Evolutionary conservation across 2,329 filamentous ascomycete genomes (phyloP).

Genomic region (Alternaria burnsii): DNA sequence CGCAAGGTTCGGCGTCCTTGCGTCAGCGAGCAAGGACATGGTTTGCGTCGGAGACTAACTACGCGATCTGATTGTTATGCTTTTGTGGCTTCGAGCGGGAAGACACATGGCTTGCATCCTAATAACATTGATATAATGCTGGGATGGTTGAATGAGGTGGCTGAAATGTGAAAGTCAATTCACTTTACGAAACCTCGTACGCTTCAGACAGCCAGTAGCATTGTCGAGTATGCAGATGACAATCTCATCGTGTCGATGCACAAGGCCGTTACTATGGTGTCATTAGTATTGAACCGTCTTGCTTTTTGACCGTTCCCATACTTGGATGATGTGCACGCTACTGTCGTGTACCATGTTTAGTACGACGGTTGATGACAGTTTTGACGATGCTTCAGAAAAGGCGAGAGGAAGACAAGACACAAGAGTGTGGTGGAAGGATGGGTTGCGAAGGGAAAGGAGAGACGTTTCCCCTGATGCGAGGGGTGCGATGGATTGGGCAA

Average conservation of each 20-base stretch:
- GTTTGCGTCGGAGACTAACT: not conserved
- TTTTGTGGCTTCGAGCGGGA: not conserved
- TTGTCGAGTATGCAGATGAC: not conserved
- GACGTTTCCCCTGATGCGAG: not conserved
- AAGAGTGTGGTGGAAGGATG: not conserved
- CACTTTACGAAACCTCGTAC: not conserved
- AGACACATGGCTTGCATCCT: not conserved
- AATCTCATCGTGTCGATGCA: not conserved
- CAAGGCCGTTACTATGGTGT: not conserved
- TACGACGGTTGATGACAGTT: not conserved
- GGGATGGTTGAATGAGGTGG: not conserved
- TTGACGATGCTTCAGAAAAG: not conserved
- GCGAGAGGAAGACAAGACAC: not conserved
- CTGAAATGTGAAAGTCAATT: not conserved
- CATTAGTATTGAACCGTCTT: not conserved
- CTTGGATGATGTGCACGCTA: not conserved
- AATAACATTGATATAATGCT: not conserved
- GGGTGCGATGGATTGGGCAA: conserved; percentile 11
- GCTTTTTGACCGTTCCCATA: not conserved
- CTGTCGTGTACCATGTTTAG: not conserved
- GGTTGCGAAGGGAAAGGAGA: conserved; percentile 5
- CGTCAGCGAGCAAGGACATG: conserved; percentile 9
- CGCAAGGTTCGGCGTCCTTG: conserved; percentile 4
- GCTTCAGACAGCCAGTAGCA: not conserved
- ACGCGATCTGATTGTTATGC: not conserved